These are phyloP conservation scores for Kluyveromyces sp. DNA, from an alignment of 1,139 yeast species.

Conservation along the genomic window DNA sequence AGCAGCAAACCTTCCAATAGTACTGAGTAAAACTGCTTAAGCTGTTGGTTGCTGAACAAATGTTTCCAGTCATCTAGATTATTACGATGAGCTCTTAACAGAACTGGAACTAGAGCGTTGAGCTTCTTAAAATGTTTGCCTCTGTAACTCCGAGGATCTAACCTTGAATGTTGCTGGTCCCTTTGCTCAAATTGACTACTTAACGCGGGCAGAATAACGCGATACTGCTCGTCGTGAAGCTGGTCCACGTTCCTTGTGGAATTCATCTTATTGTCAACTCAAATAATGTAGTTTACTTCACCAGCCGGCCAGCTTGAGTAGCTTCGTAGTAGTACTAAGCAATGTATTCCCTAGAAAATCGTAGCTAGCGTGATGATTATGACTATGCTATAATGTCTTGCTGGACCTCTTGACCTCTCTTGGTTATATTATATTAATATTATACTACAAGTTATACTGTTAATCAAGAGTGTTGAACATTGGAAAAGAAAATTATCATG, in stretches of 20 bases:
- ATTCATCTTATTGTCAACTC: background rate
- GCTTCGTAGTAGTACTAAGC: background rate
- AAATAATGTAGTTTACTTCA: background rate
- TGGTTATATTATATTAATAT: no score
- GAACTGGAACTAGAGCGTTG: background rate
- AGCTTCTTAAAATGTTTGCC: background rate
- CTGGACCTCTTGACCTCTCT: no score
- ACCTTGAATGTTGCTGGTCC: background rate
- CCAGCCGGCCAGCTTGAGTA: background rate
- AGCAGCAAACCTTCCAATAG: slow-evolving; percentile 10
- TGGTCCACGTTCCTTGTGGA: background rate
- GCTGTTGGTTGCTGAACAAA: slow-evolving; percentile 7
- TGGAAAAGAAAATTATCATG: no score
- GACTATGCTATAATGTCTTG: no score
- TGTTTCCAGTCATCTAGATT: background rate
- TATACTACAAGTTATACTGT: no score
- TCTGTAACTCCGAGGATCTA: slow-evolving; percentile 1
- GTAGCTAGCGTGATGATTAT: no score
- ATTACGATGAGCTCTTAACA: background rate
- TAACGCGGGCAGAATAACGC: background rate
- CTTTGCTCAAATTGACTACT: background rate
- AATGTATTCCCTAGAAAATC: no score
- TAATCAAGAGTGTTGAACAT: no score
- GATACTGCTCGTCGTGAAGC: background rate
- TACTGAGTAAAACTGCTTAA: slow-evolving; percentile 9